Percentiles rank a stretch among this genome's conserved stretches.
phyloP scores from a whole-genome alignment of 768 basidiomycete genomes.

The Crassisporium funariophilum region DNA sequence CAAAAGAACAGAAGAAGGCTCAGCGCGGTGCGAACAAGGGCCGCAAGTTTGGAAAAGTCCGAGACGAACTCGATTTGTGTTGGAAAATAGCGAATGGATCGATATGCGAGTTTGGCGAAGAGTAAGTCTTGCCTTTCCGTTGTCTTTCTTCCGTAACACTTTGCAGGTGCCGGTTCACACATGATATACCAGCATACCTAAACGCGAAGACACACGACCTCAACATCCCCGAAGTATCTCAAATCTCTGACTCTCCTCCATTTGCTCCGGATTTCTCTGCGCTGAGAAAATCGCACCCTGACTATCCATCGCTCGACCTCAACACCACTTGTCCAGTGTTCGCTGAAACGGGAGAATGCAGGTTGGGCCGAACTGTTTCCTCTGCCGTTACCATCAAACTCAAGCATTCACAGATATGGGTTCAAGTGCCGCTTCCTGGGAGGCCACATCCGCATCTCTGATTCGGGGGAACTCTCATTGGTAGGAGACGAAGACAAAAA shows the following conservation, averaged over 20 bases:
- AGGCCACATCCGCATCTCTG: slow-evolving; percentile 56
- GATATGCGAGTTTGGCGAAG: slow-evolving; percentile 68
- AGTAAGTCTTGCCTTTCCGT: slow-evolving; percentile 42
- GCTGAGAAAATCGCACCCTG: slow-evolving; percentile 29
- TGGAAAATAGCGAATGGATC: slow-evolving; percentile 73
- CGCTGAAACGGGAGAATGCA: slow-evolving; percentile 71
- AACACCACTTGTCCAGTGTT: slow-evolving; percentile 67
- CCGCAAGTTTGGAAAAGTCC: slow-evolving; percentile 72
- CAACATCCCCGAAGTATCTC: slow-evolving; percentile 48
- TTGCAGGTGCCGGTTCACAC: slow-evolving; percentile 75
- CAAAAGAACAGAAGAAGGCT: slow-evolving; percentile 72
- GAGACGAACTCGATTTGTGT: slow-evolving; percentile 84
- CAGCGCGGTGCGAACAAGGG: slow-evolving; percentile 84
- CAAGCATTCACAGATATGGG: slow-evolving; percentile 53
- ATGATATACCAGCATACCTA: slow-evolving; percentile 79
- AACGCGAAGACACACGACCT: slow-evolving; percentile 76
- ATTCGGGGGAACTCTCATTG: slow-evolving; percentile 48
- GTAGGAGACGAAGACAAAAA: slow-evolving; percentile 62
- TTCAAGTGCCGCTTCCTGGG: slow-evolving; percentile 92
- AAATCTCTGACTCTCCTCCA: slow-evolving; percentile 50
- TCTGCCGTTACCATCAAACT: not conserved
- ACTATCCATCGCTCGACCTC: slow-evolving; percentile 45
- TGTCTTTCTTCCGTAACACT: not conserved
- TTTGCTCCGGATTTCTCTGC: slow-evolving; percentile 42
- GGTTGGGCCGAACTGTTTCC: slow-evolving; percentile 29